These are phyloP conservation scores for Hericium erinaceus DNA, from an alignment of 768 basidiomycete species.

Conservation along the genomic window DNA sequence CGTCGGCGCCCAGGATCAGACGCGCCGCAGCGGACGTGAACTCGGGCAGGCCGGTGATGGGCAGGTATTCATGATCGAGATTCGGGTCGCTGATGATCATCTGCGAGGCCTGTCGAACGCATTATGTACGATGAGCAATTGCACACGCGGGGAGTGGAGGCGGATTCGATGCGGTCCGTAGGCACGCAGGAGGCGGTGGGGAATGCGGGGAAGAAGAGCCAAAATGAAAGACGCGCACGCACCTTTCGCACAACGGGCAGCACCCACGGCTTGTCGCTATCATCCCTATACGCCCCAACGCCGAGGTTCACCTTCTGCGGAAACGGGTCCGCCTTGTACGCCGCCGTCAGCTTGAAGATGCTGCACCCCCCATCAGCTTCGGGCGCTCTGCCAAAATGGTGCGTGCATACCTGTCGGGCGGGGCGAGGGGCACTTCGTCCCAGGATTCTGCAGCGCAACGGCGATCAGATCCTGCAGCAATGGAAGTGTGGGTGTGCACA, in stretches of 20 bases:
- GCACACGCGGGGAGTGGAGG: not conserved
- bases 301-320: conserved; percentile 84
- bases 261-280: conserved; percentile 83
- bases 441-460: conserved; percentile 46
- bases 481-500: conserved; percentile 22
- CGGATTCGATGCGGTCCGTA: not conserved
- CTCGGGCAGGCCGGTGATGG: conserved; percentile 79
- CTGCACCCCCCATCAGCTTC: conserved; percentile 27
- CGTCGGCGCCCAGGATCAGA: conserved; percentile 69
- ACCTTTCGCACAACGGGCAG: conserved; percentile 89
- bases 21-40: conserved; percentile 78
- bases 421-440: conserved; percentile 71
- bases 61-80: conserved; percentile 88
- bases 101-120: conserved; percentile 51
- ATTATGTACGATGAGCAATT: not conserved
- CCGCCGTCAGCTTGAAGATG: conserved; percentile 86
- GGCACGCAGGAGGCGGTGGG: not conserved
- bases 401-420: conserved; percentile 65
- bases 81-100: conserved; percentile 57
- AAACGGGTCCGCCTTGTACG: conserved; percentile 74
- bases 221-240: conserved; percentile 6
- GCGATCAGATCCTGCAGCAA: conserved; percentile 2
- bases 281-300: conserved; percentile 88
- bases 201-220: conserved; percentile 2
- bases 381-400: not conserved